phyloP scores from a whole-genome alignment of 768 basidiomycete genomes.

The Obba rivulosa region DNA sequence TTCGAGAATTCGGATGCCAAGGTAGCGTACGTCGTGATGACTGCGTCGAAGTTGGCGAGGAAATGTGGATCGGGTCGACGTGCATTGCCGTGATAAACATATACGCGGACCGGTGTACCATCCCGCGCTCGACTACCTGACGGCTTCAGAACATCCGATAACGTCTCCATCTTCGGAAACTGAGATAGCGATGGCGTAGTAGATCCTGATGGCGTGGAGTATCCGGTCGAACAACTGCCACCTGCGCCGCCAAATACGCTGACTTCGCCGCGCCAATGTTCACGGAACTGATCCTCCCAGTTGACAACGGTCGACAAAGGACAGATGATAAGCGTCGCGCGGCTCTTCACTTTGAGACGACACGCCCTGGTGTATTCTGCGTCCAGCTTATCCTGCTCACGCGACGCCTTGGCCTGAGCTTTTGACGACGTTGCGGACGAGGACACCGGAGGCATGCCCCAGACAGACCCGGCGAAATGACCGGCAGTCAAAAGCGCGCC shows the following conservation, averaged over 20 bases:
- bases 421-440: conserved; percentile 34
- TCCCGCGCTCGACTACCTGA: conserved; percentile 15
- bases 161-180: conserved; percentile 4
- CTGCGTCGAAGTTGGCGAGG: conserved; percentile 91
- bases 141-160: conserved; percentile 9
- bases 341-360: conserved; percentile 76
- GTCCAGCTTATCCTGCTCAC: conserved; percentile 65
- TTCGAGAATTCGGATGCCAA: conserved; percentile 93
- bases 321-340: conserved; percentile 94
- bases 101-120: conserved; percentile 62
- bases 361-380: conserved; percentile 64
- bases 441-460: conserved; percentile 64
- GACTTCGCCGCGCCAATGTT: conserved; percentile 93
- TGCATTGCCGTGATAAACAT: conserved; percentile 92
- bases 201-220: conserved; percentile 7
- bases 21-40: conserved; percentile 96
- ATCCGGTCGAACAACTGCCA: conserved; percentile 25
- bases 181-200: conserved; percentile 6
- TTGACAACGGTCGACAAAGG: conserved; percentile 95
- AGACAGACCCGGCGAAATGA: conserved; percentile 77
- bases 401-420: conserved; percentile 61
- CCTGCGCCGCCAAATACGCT: conserved; percentile 76
- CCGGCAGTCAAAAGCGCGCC: conserved; percentile 35
- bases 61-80: conserved; percentile 82
- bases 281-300: conserved; percentile 98